Percentiles rank a stretch among this genome's conserved stretches.
Conservation (phyloP, 2,329 filamentous ascomycete genomes). For the Ustulina deusta region DNA sequence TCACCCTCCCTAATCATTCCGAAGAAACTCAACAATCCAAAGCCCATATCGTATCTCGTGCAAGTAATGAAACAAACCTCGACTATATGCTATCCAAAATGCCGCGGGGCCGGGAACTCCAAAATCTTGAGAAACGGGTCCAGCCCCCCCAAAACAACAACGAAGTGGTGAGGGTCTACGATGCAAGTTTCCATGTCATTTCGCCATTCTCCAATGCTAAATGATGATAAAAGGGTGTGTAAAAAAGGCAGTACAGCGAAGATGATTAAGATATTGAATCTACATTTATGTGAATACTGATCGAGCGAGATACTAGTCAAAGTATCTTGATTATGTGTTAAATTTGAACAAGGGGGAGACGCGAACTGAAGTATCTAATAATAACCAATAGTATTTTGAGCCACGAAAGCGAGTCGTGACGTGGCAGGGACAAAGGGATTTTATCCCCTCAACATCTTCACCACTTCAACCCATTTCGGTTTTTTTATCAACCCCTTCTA, state of each 20-base stretch:
- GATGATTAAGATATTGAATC: background rate
- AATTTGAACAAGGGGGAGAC: conserved; percentile 29
- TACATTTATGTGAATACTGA: background rate
- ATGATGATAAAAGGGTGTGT: background rate
- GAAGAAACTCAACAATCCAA: background rate
- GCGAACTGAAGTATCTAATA: conserved; percentile 36
- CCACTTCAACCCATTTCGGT: conserved; percentile 20
- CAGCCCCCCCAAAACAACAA: background rate
- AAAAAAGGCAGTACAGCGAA: background rate
- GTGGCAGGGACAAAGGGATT: conserved; percentile 13
- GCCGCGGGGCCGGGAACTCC: no score
- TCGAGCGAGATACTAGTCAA: conserved; percentile 12
- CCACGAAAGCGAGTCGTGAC: conserved; percentile 17
- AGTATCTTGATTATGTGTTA: conserved; percentile 18
- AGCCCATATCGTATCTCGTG: background rate
- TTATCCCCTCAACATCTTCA: conserved; percentile 20
- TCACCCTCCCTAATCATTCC: no score
- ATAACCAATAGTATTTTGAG: conserved; percentile 33
- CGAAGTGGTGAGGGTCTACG: background rate
- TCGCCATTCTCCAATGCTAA: background rate
- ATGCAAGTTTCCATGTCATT: background rate
- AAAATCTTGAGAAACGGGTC: conserved; percentile 24
- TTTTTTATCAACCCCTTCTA: conserved; percentile 27
- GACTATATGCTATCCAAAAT: no score
- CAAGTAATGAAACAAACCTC: background rate